Evolutionary conservation across 768 basidiomycete genomes (phyloP), one percentile per base, ranked within the genome.

Genomic region (Baorangia bicolor): DNA sequence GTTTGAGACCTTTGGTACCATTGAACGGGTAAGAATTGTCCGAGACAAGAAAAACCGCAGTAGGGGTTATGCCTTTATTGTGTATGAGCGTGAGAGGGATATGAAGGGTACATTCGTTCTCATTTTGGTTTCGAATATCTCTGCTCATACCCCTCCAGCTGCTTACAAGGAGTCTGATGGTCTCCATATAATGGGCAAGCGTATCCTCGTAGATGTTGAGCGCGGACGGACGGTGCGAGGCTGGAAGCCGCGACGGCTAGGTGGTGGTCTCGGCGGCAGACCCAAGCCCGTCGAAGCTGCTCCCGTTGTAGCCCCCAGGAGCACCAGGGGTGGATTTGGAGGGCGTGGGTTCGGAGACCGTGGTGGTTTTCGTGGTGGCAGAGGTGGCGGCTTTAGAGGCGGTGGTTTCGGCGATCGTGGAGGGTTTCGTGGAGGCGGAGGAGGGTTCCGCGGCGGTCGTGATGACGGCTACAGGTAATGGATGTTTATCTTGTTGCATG

Each of bases 121-220:
- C 44, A 49, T 54, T 41, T 53, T 54, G 21, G 37, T 62, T 59
- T 52, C 55, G 55, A 34, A 28, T 21, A 16, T 46, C 48, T 62
- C 42, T 61, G 61, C 54, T 65, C 47, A 66, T 43, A 51, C 61
- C 53, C 53, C 39, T 43, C 55, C 61, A 90, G 88, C 89, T 60
- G 97, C 96, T 14, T 99, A 98, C 82, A 98, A 98, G 75, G 97
- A 98, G 71, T 98, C 95, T 20, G 96, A 98, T 66, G 92, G 94
- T 23, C 81, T 99, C 41, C 91, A 94, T 59, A 93, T 99, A 62
- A 91, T 94, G 81, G 92, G 93, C 66, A 97, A 97, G 72, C 84
- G 90, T 64, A 95, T 98, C 61, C 80, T 98, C 34, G 96, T 99
- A 49, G 97, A 99, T 69, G 97, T 99, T 59, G 97, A 99, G 74